phyloP scores from a whole-genome alignment of 2,329 filamentous ascomycete species.

The Exophiala oligosperma region DNA sequence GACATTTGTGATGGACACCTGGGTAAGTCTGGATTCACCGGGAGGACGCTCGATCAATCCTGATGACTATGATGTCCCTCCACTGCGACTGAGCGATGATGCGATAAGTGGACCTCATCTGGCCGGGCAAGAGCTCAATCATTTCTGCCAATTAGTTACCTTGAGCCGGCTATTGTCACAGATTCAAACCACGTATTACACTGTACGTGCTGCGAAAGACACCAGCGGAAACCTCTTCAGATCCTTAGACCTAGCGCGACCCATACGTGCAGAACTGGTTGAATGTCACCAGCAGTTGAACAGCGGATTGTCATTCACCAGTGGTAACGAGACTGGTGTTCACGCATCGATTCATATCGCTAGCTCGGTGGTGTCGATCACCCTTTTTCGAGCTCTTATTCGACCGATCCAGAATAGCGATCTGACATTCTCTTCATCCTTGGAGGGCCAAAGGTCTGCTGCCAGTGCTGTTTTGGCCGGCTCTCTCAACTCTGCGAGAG shows the following conservation, averaged over 20 bases:
- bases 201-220: conserved; percentile 5
- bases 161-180: conserved; percentile 7
- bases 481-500: conserved; percentile 10
- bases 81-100: not conserved
- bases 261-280: conserved; percentile 10
- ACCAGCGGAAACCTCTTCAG: conserved; percentile 9
- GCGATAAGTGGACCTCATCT: not conserved
- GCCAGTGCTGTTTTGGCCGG: conserved; percentile 11
- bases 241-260: conserved; percentile 12
- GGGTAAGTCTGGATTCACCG: conserved; percentile 34
- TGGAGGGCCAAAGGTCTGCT: conserved; percentile 3
- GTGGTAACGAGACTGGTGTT: conserved; percentile 1
- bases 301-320: conserved; percentile 1
- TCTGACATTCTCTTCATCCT: not conserved
- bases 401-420: conserved; percentile 1
- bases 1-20: conserved; percentile 44
- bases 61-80: conserved; percentile 13
- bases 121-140: not conserved
- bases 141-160: conserved; percentile 6
- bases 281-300: conserved; percentile 12
- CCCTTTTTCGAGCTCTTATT: conserved; percentile 12
- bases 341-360: conserved; percentile 12
- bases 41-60: conserved; percentile 10
- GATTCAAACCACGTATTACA: conserved; percentile 13
- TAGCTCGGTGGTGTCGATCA: conserved; percentile 5